These are phyloP conservation scores for Scheffersomyces illinoinensis DNA, from an alignment of 1,139 yeast genomes.

Conservation along the genomic window DNA sequence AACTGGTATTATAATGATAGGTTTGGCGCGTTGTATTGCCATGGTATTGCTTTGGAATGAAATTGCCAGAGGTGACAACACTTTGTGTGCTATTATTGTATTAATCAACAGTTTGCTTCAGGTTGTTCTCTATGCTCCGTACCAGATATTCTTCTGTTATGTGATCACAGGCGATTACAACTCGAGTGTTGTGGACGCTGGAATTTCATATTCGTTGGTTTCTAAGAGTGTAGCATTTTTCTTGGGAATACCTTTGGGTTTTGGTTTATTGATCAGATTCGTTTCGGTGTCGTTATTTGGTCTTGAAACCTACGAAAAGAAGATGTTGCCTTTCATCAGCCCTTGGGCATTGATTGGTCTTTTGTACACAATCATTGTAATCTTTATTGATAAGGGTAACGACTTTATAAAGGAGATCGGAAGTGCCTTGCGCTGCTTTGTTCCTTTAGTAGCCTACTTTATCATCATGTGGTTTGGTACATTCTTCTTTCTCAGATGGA, in stretches of 20 bases:
- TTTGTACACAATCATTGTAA: slow-evolving; percentile 52
- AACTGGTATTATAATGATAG: slow-evolving; percentile 58
- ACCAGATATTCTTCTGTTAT: slow-evolving; percentile 48
- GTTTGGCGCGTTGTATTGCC: slow-evolving; percentile 62
- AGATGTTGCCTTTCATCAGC: slow-evolving; percentile 38
- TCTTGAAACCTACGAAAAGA: slow-evolving; percentile 7
- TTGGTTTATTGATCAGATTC: slow-evolving; percentile 47
- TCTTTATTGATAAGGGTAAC: slow-evolving; percentile 56
- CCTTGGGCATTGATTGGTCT: slow-evolving; percentile 57
- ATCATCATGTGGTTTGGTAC: slow-evolving; percentile 49
- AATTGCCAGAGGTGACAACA: slow-evolving; percentile 53
- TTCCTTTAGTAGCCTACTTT: slow-evolving; percentile 53
- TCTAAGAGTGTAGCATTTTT: slow-evolving; percentile 55
- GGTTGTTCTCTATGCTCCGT: slow-evolving; percentile 56
- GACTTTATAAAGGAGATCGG: slow-evolving; percentile 51
- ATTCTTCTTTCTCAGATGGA: slow-evolving; percentile 38
- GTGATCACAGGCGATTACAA: slow-evolving; percentile 31
- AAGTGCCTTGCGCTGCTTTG: slow-evolving; percentile 50
- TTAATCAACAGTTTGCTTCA: slow-evolving; percentile 54
- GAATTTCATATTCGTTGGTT: slow-evolving; percentile 39
- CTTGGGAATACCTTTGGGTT: slow-evolving; percentile 54
- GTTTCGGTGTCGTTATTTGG: slow-evolving; percentile 12
- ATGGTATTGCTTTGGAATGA: slow-evolving; percentile 67
- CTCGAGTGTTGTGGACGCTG: slow-evolving; percentile 7
- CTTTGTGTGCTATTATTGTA: slow-evolving; percentile 55